A percentile compares a stretch with the other conserved stretches of the same genome.
phyloP scores from a whole-genome alignment of 169 alveolate genomes.

The Eimeria maxima region DNA sequence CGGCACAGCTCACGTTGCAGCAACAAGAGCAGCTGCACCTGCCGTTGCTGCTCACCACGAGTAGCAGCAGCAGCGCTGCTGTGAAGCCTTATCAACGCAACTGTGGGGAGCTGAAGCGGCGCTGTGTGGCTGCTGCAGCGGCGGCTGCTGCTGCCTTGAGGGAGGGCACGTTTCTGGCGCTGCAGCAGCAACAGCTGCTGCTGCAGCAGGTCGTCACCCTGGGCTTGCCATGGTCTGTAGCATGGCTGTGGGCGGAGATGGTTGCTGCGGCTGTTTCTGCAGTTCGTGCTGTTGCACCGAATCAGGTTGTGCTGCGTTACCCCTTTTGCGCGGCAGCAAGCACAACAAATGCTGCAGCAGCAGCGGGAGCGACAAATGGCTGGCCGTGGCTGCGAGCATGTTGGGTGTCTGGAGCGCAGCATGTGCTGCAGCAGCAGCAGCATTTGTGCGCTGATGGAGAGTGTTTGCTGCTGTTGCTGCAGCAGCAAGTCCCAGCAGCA shows the following conservation, averaged over 20 bases:
- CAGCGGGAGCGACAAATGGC: constrained; percentile 25
- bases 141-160: constrained; percentile 54
- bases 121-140: constrained; percentile 37
- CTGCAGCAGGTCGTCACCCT: constrained; percentile 35
- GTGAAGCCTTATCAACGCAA: not conserved
- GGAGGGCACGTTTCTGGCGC: constrained; percentile 43
- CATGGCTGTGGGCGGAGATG: constrained; percentile 16
- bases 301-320: not conserved
- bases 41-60: not conserved
- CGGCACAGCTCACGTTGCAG: constrained; percentile 13
- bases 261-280: constrained; percentile 48
- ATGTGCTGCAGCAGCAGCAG: constrained; percentile 54
- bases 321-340: not conserved
- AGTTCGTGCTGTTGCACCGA: not conserved
- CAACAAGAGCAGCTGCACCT: constrained; percentile 7
- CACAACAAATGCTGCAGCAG: not conserved
- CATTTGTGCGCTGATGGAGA: constrained; percentile 26
- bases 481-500: constrained; percentile 65
- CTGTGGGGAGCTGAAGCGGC: constrained; percentile 37
- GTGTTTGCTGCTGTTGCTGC: constrained; percentile 60
- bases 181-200: constrained; percentile 44
- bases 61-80: not conserved
- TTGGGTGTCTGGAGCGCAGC: constrained; percentile 61
- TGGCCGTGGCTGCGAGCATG: constrained; percentile 53
- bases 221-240: constrained; percentile 46